Conservation (phyloP, 768 basidiomycete genomes). For the Lentinula sp. region DNA sequence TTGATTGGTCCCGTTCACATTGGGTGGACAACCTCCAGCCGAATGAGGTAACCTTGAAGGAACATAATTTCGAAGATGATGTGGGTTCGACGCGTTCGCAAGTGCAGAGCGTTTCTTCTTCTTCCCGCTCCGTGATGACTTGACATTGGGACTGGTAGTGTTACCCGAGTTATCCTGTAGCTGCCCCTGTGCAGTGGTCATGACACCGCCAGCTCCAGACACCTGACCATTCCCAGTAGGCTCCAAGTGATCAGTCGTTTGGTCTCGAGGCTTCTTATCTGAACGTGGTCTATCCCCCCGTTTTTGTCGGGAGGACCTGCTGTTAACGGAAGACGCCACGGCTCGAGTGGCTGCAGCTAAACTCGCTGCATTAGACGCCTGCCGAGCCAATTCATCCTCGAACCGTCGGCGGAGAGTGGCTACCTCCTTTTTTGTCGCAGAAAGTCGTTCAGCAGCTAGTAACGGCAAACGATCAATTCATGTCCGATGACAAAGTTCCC, state of each 20-base stretch:
- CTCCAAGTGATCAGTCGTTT: constrained; percentile 31
- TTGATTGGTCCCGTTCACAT: constrained; percentile 5
- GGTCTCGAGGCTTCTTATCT: constrained; percentile 23
- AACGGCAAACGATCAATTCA: constrained; percentile 1
- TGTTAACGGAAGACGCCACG: constrained; percentile 18
- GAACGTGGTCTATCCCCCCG: constrained; percentile 30
- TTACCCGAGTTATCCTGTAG: neutral
- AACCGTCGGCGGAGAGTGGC: constrained; percentile 59
- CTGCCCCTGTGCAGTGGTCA: neutral
- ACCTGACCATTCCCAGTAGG: constrained; percentile 16
- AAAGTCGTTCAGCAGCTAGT: constrained; percentile 67
- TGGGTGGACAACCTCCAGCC: neutral
- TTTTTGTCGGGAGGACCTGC: constrained; percentile 26
- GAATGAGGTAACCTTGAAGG: constrained; percentile 71
- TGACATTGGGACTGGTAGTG: neutral
- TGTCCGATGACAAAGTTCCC: neutral
- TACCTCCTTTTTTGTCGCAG: constrained; percentile 66
- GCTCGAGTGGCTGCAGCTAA: constrained; percentile 32
- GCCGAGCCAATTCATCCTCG: constrained; percentile 66
- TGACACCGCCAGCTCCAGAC: neutral
- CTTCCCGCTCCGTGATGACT: constrained; percentile 22
- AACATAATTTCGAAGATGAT: constrained; percentile 91
- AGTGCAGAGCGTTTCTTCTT: constrained; percentile 93
- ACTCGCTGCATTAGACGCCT: constrained; percentile 42
- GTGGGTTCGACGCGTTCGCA: constrained; percentile 92